These are phyloP conservation scores for Tulasnella sp. DNA, from an alignment of 768 basidiomycete genomes.

Conservation along the genomic window DNA sequence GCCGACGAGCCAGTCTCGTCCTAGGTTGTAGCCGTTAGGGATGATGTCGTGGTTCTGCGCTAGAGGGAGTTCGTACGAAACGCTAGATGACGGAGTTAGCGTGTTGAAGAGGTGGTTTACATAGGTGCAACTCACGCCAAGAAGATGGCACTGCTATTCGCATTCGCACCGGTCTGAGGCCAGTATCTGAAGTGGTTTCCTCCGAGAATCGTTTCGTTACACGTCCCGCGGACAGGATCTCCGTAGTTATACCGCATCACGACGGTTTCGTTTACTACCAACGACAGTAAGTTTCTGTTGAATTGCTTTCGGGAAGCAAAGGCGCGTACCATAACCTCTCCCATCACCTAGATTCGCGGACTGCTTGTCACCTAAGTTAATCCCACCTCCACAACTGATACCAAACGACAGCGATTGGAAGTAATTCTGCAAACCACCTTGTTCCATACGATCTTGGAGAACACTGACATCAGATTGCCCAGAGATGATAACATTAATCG, in stretches of 20 bases:
- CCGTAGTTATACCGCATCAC: slow-evolving; percentile 81
- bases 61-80: slow-evolving; percentile 60
- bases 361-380: slow-evolving; percentile 58
- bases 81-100: slow-evolving; percentile 5
- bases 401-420: slow-evolving; percentile 66
- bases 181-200: slow-evolving; percentile 86
- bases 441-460: slow-evolving; percentile 40
- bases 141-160: slow-evolving; percentile 61
- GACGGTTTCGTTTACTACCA: slow-evolving; percentile 61
- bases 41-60: slow-evolving; percentile 54
- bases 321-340: slow-evolving; percentile 46
- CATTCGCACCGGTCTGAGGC: slow-evolving; percentile 56
- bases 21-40: slow-evolving; percentile 42
- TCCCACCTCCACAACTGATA: slow-evolving; percentile 65
- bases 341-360: slow-evolving; percentile 76
- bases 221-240: slow-evolving; percentile 69
- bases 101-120: neutral
- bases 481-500: slow-evolving; percentile 71
- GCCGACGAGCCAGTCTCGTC: slow-evolving; percentile 71
- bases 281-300: neutral
- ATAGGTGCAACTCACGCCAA: slow-evolving; percentile 33
- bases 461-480: slow-evolving; percentile 60
- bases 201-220: slow-evolving; percentile 72
- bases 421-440: slow-evolving; percentile 75
- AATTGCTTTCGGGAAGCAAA: neutral